A percentile compares a stretch with the other conserved stretches of the same genome.
These are phyloP conservation scores for Colletotrichum euphorbiae DNA, from an alignment of 2,329 filamentous ascomycete species.

Conservation along the genomic window DNA sequence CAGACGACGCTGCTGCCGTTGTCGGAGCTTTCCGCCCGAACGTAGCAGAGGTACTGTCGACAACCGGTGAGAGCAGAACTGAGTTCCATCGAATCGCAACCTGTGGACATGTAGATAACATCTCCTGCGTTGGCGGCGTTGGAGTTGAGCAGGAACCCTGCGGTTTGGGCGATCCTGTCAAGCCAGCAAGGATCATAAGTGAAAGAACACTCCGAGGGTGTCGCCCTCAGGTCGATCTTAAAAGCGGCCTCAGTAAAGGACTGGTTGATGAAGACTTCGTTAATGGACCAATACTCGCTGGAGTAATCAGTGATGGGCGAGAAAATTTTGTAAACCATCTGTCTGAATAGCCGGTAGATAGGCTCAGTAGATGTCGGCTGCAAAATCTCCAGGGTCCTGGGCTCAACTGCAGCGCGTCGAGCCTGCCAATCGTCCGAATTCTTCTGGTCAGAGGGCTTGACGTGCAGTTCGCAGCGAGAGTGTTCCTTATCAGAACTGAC, in stretches of 20 bases:
- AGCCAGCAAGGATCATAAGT: not conserved
- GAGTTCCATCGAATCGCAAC: not conserved
- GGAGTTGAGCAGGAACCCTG: constrained; percentile 12
- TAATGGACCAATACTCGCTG: constrained; percentile 3
- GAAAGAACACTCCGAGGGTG: not conserved
- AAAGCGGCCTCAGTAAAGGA: constrained; percentile 1
- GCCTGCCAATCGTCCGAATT: not conserved
- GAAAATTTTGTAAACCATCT: constrained; percentile 6
- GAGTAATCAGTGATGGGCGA: constrained; percentile 5
- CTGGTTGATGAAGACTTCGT: constrained; percentile 1
- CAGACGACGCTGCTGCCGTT: constrained; percentile 2
- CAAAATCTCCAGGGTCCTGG: not conserved
- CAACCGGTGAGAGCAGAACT: not conserved
- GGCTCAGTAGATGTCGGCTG: not conserved
- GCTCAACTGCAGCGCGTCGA: not conserved
- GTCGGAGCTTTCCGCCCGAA: not conserved
- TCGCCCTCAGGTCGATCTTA: not conserved
- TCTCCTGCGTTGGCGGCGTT: not conserved
- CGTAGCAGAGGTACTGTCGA: not conserved
- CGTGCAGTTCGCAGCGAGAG: not conserved
- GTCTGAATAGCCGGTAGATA: not conserved
- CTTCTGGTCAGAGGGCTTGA: not conserved
- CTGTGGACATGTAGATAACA: constrained; percentile 3
- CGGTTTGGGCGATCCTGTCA: not conserved
- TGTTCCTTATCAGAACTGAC: constrained; percentile 1